phyloP scores from a whole-genome alignment of 192 early-diverging fungal species.

The Anaeromyces robustus region DNA sequence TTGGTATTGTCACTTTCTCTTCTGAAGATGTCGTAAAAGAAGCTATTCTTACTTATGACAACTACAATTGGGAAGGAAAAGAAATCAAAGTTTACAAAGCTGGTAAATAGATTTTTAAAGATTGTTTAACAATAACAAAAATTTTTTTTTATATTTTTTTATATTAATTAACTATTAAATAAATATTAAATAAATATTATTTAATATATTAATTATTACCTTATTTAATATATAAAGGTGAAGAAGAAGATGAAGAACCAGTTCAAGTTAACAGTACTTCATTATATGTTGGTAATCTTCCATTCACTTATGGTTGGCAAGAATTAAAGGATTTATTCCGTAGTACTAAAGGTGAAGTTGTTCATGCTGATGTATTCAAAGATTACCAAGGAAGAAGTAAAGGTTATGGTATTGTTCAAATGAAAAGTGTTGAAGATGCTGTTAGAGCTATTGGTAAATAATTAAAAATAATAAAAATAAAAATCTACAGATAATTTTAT shows the following conservation, averaged over 20 bases:
- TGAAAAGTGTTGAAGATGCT: slow-evolving; percentile 4
- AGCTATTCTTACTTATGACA: background rate
- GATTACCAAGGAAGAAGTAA: slow-evolving; percentile 2
- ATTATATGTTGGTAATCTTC: slow-evolving; percentile 59
- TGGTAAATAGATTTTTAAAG: too few species aligned
- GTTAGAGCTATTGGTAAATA: slow-evolving; percentile 1
- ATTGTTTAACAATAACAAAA: too few species aligned
- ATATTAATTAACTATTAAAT: too few species aligned
- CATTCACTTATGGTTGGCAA: slow-evolving; percentile 62
- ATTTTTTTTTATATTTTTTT: too few species aligned
- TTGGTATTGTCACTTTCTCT: background rate
- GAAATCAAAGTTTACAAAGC: background rate
- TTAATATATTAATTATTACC: too few species aligned
- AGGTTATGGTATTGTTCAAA: slow-evolving; percentile 2
- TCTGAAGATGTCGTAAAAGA: background rate
- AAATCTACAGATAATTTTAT: too few species aligned
- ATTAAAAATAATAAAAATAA: background rate
- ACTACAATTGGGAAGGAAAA: background rate
- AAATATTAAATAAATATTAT: too few species aligned
- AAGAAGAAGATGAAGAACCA: background rate
- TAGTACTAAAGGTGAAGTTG: background rate
- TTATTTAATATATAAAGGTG: background rate
- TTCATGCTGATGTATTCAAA: background rate
- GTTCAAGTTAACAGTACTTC: background rate
- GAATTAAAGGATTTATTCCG: slow-evolving; percentile 26